Evolutionary conservation across 106 monocot genomes (phyloP).

Genomic region (Phalaenopsis aphrodite): DNA sequence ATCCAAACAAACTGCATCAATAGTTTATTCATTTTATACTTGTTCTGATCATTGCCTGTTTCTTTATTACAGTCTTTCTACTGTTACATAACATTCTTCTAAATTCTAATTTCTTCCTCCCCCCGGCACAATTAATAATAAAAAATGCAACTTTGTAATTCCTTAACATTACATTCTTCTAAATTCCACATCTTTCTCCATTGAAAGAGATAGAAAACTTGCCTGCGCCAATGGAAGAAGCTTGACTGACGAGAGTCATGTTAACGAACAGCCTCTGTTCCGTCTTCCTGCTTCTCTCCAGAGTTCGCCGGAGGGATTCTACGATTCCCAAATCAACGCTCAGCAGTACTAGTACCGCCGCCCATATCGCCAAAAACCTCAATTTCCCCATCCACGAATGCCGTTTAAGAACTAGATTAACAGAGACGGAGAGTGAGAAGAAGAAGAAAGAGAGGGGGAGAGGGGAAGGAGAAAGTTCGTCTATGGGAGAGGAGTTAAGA

Average conservation of each 20-base stretch:
- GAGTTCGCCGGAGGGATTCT: not conserved
- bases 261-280: conserved; percentile 24
- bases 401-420: not conserved
- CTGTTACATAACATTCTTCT: too few relatives aligned
- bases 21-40: not conserved
- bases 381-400: not conserved
- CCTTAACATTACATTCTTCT: not conserved
- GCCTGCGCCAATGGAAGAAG: conserved; percentile 41
- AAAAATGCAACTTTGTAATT: not conserved
- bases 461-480: not conserved
- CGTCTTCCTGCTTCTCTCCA: not conserved
- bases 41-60: too few relatives aligned
- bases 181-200: not conserved
- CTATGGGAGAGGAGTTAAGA: too few relatives aligned
- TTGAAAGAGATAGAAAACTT: conserved; percentile 3
- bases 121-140: not conserved
- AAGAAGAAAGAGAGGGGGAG: not conserved
- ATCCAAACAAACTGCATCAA: conserved; percentile 67
- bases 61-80: too few relatives aligned
- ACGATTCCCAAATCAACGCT: not conserved
- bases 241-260: conserved; percentile 52
- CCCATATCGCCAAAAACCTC: not conserved
- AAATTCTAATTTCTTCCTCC: too few relatives aligned
- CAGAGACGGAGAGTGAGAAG: not conserved
- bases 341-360: not conserved